Base-by-base conservation (phyloP, 2,329 filamentous ascomycete genomes). In the Mollisiaceae sp. region DNA sequence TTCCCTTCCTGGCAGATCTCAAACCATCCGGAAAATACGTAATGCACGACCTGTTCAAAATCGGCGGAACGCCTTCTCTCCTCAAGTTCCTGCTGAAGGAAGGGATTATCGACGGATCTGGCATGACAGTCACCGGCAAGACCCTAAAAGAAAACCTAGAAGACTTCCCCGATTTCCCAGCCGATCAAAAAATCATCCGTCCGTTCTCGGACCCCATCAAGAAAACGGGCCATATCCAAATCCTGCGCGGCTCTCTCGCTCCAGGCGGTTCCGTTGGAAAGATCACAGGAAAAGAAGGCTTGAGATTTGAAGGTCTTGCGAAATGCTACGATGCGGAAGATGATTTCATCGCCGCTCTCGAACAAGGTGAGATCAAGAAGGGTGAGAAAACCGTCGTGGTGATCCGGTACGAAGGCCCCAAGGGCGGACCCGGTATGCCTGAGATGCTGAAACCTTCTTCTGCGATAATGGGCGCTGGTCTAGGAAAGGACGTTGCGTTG, bases 1-100 rank as follows among this genome's bases (percentile, higher is more conserved):
- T 85, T 20, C 92, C 92, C 24, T 90, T 93, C 82, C 83, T 95
- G 27, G 91, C 92, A 9, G 91, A 95, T 76, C 82, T 95, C 50
- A 94, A 94, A 82, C 92, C 92, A 2, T 93, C 90, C 5, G 85
- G 85, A 63, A 87, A 87, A 75, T 86, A 86, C 66, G 85, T 88
- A 58, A 86, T 87, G 82, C 81, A 82, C 41, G 85, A 88, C 71
- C 77, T 88, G 50, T 80, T 83, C 75, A 77, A 78, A 27, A 84
- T 87, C 63, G 85, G 85, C 57, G 85, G 85, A 52, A 87, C 85
- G 4, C 85, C 85, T 0, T 77, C 84, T 32, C 77, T 88, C 27
- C 79, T 87, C 63, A 87, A 87, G 73, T 82, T 85, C 73, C 79
- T 88, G 50, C 77, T 87, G 39, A 83, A 82, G 72, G 84, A 87